A percentile compares a stretch with the other conserved stretches of the same genome.
phyloP scores from a whole-genome alignment of 2,329 filamentous ascomycete genomes.

The Trichoderma simmonsii region DNA sequence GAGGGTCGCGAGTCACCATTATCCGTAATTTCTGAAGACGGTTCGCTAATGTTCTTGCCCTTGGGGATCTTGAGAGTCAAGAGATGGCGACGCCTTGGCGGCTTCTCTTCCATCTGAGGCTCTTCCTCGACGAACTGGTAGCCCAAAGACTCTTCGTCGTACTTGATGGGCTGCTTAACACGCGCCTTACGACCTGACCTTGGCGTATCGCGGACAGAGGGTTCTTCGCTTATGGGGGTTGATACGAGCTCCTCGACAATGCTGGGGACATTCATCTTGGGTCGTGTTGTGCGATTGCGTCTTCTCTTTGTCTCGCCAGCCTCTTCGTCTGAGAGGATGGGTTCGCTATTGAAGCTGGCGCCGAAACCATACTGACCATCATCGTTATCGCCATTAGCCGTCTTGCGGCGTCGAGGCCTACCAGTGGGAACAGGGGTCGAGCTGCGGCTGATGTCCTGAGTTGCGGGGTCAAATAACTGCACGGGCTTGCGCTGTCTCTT shows the following conservation, averaged over 20 bases:
- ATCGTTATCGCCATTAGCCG: slow-evolving; percentile 30
- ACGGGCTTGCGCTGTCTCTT: slow-evolving; percentile 55
- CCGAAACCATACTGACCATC: slow-evolving; percentile 27
- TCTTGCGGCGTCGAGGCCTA: slow-evolving; percentile 33
- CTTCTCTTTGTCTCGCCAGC: slow-evolving; percentile 26
- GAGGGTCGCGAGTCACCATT: slow-evolving; percentile 50
- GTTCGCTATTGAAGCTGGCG: slow-evolving; percentile 35
- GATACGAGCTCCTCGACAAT: slow-evolving; percentile 27
- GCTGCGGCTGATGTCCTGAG: slow-evolving; percentile 49
- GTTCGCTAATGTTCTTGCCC: slow-evolving; percentile 39
- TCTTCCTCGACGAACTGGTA: slow-evolving; percentile 29
- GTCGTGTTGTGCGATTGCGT: slow-evolving; percentile 32
- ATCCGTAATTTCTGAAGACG: slow-evolving; percentile 36
- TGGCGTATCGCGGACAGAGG: slow-evolving; percentile 8
- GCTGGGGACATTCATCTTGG: slow-evolving; percentile 25
- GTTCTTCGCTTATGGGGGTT: slow-evolving; percentile 15
- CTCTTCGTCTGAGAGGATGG: slow-evolving; percentile 32
- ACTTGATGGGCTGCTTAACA: slow-evolving; percentile 26
- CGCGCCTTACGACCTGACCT: slow-evolving; percentile 29
- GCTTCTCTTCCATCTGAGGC: slow-evolving; percentile 27
- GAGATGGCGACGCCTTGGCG: slow-evolving; percentile 32
- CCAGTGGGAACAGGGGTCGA: slow-evolving; percentile 45
- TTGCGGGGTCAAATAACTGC: slow-evolving; percentile 48
- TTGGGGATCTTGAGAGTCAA: slow-evolving; percentile 41
- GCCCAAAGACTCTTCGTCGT: slow-evolving; percentile 28